Evolutionary conservation across 1,139 yeast species (phyloP).

Genomic region (Protomyces macrosporus): DNA sequence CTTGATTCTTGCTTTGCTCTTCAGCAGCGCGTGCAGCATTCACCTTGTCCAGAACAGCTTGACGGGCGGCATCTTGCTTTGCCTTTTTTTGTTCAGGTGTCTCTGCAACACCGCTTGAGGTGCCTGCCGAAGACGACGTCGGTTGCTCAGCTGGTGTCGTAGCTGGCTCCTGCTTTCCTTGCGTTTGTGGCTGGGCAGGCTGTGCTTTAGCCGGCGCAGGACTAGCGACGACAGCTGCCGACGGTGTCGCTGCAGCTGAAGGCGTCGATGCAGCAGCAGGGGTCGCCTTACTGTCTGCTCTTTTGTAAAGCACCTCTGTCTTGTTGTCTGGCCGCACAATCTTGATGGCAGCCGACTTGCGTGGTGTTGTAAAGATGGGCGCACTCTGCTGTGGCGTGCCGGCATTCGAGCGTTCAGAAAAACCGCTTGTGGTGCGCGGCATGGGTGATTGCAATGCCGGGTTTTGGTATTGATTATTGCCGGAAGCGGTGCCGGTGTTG

Average conservation of each 20-base stretch:
- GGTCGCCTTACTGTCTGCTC: constrained; percentile 22
- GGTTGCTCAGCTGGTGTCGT: constrained; percentile 19
- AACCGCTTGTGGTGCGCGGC: constrained; percentile 4
- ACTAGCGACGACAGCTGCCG: background rate
- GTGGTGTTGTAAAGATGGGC: constrained; percentile 20
- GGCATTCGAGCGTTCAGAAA: constrained; percentile 12
- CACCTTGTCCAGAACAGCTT: constrained; percentile 10
- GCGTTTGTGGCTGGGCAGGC: constrained; percentile 5
- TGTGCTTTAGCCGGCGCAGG: background rate
- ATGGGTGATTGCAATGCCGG: constrained; percentile 6
- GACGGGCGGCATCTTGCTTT: constrained; percentile 20
- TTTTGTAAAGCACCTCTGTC: constrained; percentile 33
- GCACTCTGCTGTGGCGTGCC: background rate
- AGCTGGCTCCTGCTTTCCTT: no score
- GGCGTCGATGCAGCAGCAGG: constrained; percentile 11
- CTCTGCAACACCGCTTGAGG: background rate
- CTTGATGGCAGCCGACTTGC: constrained; percentile 33
- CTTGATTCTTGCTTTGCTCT: background rate
- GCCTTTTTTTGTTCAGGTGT: constrained; percentile 17
- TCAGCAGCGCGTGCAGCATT: constrained; percentile 17
- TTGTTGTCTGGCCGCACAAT: constrained; percentile 33
- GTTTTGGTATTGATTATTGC: constrained; percentile 17
- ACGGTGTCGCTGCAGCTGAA: background rate
- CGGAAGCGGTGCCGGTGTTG: background rate
- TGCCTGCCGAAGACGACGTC: constrained; percentile 25